Evolutionary conservation across 192 early-diverging fungal species (phyloP), one percentile per base, ranked within the genome.

Genomic region (Phycomyces blakesleeanus): DNA sequence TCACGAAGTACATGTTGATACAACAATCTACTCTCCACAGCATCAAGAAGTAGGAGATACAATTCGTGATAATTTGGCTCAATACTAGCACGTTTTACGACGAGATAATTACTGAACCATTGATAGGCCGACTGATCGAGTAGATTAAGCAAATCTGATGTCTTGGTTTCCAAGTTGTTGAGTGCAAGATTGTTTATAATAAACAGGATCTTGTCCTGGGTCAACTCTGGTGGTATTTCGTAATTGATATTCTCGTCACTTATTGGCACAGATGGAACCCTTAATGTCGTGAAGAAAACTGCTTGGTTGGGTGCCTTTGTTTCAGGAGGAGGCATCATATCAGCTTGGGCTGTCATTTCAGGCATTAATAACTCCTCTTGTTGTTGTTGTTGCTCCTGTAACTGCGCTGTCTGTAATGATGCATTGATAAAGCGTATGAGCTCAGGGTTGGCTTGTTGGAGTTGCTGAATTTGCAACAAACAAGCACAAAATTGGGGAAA

Each of bases 41-140:
- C 80, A 37, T 96, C 91, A 37, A 99, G 63, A 55, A 98, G 88
- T 47, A 85, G 72, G 40, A 94, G 76, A 71, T 99, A 99, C 18
- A 98, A 82, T 59, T 87, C 71, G 68, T 99, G 97, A 68, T 94
- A 94, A 77, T 99, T 99, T 55, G 95, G 95, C 73, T 99, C 96
- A 51, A 94, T 90, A 67, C 93, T 96, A 3, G 94, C 91, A 0
- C 97, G 84, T 76, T 97, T 96, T 47, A 95, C 93, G 6, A 99
- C 89, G 5, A 99, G 77, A 63, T 98, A 95, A 65, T 95, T 85
- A 57, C 93, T 91, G 67, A 99, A 98, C 97, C 97, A 99, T 21
- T 87, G 80, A 59, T 81, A 89, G 26, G 67, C 70, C n/a, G 67
- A 66, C n/a, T 83, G 80, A 1, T 81, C 74, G 18, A 95, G 76